A percentile compares a stretch with the other conserved stretches of the same genome.
Conservation (phyloP, 768 basidiomycete species). For the Kwoniella sp. region DNA sequence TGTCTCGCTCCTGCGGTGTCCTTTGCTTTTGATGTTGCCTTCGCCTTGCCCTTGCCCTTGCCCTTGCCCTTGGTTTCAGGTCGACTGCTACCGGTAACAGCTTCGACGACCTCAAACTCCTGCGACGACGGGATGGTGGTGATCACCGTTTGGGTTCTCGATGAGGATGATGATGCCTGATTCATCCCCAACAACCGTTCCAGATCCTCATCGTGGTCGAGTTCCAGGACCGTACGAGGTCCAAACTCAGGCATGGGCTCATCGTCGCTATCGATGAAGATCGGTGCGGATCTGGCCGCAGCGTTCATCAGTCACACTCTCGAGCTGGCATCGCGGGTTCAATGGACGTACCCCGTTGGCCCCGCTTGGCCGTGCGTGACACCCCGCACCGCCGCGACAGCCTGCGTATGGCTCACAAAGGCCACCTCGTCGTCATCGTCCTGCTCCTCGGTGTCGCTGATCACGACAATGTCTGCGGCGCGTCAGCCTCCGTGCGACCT, state of each 20-base stretch:
- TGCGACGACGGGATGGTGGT: no score
- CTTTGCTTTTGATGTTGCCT: neutral
- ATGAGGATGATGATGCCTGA: no score
- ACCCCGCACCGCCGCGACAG: neutral
- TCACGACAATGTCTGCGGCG: conserved; percentile 23
- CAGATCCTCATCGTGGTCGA: no score
- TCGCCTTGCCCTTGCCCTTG: no score
- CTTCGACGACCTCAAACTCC: neutral
- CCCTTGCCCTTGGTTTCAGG: no score
- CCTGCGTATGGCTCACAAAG: conserved; percentile 15
- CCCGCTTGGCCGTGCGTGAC: neutral
- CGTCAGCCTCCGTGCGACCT: no score
- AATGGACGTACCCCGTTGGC: neutral
- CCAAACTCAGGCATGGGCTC: no score
- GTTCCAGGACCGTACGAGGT: no score
- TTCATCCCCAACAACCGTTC: no score
- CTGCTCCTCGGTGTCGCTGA: conserved; percentile 22
- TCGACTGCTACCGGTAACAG: no score
- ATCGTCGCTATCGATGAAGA: conserved; percentile 8
- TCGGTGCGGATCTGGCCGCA: neutral
- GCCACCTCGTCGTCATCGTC: conserved; percentile 28
- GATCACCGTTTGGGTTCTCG: no score
- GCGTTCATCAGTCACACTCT: neutral
- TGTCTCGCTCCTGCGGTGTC: neutral
- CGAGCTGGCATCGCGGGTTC: neutral